Conservation (phyloP, 164 flowering plant genomes). For the Liquidambar formosana region DNA sequence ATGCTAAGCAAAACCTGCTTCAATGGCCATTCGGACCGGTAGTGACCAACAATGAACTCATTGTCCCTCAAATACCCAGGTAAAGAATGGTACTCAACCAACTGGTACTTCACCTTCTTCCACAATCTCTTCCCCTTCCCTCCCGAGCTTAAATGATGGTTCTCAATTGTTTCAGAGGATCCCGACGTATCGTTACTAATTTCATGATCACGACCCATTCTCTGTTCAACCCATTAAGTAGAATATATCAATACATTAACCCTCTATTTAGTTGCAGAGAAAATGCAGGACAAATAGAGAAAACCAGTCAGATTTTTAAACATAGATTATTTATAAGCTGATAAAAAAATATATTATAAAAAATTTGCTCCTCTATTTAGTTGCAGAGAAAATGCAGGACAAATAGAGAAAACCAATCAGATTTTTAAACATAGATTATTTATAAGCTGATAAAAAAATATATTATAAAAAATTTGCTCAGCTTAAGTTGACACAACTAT, state of each 20-base stretch:
- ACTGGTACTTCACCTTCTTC: conserved; percentile 93
- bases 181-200: conserved; percentile 13
- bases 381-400: background rate
- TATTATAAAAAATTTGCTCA: no score
- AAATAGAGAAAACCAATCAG: no score
- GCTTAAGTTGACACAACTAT: no score
- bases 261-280: background rate
- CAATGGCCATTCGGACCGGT: conserved; percentile 91
- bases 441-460: background rate
- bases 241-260: background rate
- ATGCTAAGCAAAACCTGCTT: conserved; percentile 83
- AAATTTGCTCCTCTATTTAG: background rate
- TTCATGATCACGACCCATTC: conserved; percentile 14
- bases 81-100: conserved; percentile 89
- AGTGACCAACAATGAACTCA: conserved; percentile 83
- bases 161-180: conserved; percentile 27
- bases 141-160: conserved; percentile 18
- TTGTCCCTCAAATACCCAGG: conserved; percentile 93
- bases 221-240: conserved; percentile 19
- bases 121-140: conserved; percentile 86
- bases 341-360: no score
- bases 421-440: background rate
- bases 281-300: no score
- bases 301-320: background rate
- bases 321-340: background rate